Evolutionary conservation across 208 protist species (phyloP).

Genomic region (Trypanosoma vivax): DNA sequence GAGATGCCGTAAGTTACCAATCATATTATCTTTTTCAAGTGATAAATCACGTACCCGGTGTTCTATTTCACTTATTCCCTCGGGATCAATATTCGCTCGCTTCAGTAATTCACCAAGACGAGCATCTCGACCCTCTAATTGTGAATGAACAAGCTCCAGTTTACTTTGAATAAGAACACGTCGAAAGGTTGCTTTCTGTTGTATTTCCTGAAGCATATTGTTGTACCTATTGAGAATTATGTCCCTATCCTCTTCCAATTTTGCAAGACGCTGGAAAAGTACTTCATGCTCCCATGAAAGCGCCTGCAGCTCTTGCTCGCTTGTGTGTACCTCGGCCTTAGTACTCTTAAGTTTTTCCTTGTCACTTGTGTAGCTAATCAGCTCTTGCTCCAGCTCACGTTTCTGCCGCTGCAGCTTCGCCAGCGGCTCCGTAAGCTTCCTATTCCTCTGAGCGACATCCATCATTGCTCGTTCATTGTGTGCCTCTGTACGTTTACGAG

Average conservation of each 20-base stretch:
- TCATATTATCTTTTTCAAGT: constrained; percentile 94
- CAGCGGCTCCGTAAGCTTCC: constrained; percentile 94
- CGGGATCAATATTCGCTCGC: constrained; percentile 91
- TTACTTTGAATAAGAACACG: constrained; percentile 95
- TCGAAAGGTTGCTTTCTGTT: constrained; percentile 92
- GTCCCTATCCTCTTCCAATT: constrained; percentile 92
- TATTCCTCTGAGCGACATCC: constrained; percentile 96
- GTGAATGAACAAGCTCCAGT: constrained; percentile 85
- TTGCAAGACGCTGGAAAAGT: constrained; percentile 88
- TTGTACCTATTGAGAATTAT: constrained; percentile 94
- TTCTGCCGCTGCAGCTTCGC: constrained; percentile 86
- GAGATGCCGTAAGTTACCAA: constrained; percentile 92
- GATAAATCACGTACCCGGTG: constrained; percentile 94
- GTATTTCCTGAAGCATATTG: constrained; percentile 92
- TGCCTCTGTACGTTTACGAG: constrained; percentile 92
- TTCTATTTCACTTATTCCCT: constrained; percentile 86
- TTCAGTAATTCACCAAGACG: constrained; percentile 92
- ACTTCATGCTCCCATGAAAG: constrained; percentile 95
- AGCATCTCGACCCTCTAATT: constrained; percentile 91
- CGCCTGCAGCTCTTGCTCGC: constrained; percentile 86
- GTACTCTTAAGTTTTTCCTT: constrained; percentile 76
- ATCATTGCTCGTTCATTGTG: constrained; percentile 97
- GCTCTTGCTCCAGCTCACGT: constrained; percentile 86
- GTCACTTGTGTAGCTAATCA: constrained; percentile 88
- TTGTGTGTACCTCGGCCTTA: constrained; percentile 64